Percentiles rank a stretch among this genome's conserved stretches.
Conservation (phyloP, 2,329 filamentous ascomycete species). For the Catunica adiposa region DNA sequence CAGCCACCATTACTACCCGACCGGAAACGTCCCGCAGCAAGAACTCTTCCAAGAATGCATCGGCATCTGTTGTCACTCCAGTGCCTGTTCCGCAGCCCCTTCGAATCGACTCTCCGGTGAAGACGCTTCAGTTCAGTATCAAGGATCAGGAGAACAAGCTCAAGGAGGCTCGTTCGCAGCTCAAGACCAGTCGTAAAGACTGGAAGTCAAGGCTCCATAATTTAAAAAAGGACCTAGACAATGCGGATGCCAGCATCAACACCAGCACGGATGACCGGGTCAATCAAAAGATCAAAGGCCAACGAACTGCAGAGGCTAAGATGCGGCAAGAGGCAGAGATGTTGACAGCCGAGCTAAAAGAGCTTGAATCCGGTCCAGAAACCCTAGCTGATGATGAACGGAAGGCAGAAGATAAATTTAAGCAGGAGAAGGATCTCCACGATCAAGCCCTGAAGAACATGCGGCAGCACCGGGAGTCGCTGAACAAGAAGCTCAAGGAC, state of each 20-base stretch:
- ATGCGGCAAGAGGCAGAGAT: slow-evolving; percentile 37
- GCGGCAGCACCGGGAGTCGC: slow-evolving; percentile 40
- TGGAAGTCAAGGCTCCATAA: slow-evolving; percentile 52
- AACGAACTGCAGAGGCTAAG: slow-evolving; percentile 56
- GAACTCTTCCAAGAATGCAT: slow-evolving; percentile 20
- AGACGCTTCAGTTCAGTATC: slow-evolving; percentile 62
- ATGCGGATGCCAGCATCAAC: slow-evolving; percentile 46
- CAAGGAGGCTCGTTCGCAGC: slow-evolving; percentile 48
- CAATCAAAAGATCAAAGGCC: slow-evolving; percentile 58
- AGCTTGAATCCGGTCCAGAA: slow-evolving; percentile 47
- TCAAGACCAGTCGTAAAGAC: slow-evolving; percentile 58
- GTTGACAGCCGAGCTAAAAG: slow-evolving; percentile 26
- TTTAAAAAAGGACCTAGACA: slow-evolving; percentile 58
- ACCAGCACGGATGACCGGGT: slow-evolving; percentile 62
- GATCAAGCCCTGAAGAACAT: slow-evolving; percentile 39
- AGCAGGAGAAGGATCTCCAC: slow-evolving; percentile 40
- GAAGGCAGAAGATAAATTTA: slow-evolving; percentile 34
- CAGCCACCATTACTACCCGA: slow-evolving; percentile 54
- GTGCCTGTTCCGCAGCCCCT: slow-evolving; percentile 37
- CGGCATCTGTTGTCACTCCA: slow-evolving; percentile 16
- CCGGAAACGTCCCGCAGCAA: slow-evolving; percentile 21
- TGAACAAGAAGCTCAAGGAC: slow-evolving; percentile 45
- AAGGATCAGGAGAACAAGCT: slow-evolving; percentile 54
- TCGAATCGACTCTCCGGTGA: slow-evolving; percentile 59
- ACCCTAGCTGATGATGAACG: slow-evolving; percentile 43